Conservation (phyloP, 148 eudicot genomes). For the Camellia sinensis region DNA sequence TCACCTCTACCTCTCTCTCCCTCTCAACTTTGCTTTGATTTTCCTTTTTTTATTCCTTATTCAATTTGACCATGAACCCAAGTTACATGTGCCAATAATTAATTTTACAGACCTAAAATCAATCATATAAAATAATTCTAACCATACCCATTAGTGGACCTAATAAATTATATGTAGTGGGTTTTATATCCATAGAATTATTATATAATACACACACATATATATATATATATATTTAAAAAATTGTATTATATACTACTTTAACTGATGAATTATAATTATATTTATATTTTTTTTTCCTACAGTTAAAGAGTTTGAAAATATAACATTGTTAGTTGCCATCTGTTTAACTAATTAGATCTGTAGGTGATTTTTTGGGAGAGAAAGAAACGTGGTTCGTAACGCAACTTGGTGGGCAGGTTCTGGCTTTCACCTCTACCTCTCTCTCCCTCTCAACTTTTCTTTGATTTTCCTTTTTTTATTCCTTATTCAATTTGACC, state of each 20-base stretch:
- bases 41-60: constrained; percentile 8
- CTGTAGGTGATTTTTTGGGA: constrained; percentile 31
- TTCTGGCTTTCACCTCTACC: constrained; percentile 33
- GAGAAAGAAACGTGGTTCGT: constrained; percentile 57
- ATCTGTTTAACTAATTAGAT: constrained; percentile 44
- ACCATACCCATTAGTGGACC: too few species aligned
- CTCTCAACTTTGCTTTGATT: neutral
- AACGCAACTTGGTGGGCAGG: constrained; percentile 45
- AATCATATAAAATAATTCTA: too few species aligned
- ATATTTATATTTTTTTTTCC: neutral
- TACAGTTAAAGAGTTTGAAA: neutral
- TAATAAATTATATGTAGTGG: too few species aligned
- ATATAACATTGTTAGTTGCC: constrained; percentile 28
- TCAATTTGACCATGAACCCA: constrained; percentile 1
- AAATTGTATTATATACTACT: too few species aligned
- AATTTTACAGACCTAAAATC: too few species aligned
- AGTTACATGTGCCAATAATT: too few species aligned
- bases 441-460: constrained; percentile 5
- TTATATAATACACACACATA: too few species aligned
- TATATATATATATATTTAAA: too few species aligned
- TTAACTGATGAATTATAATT: neutral
- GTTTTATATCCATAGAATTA: too few species aligned
- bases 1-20: constrained; percentile 24
- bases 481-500: constrained; percentile 9
- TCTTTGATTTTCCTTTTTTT: constrained; percentile 5